phyloP scores from a whole-genome alignment of 164 flowering plant species.

The Houttuynia cordata region DNA sequence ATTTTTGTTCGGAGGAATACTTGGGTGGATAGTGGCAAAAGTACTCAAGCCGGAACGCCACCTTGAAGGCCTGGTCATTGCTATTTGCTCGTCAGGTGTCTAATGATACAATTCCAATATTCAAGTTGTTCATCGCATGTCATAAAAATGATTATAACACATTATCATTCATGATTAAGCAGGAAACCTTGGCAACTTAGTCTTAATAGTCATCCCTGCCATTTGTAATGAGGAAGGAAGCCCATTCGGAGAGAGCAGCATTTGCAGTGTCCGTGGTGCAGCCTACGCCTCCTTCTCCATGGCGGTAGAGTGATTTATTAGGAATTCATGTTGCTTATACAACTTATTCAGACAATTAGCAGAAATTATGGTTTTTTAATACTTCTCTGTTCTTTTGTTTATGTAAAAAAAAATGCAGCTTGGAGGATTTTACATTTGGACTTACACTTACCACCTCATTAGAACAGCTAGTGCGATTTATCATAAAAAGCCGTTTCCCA shows the following conservation, averaged over 20 bases:
- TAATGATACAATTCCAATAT: not conserved
- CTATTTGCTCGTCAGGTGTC: constrained; percentile 69
- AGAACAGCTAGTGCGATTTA: constrained; percentile 25
- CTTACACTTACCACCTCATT: constrained; percentile 61
- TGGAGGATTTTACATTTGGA: constrained; percentile 90
- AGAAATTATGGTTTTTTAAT: not conserved
- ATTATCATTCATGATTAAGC: not conserved
- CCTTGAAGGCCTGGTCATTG: constrained; percentile 67
- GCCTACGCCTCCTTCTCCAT: constrained; percentile 91
- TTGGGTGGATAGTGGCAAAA: constrained; percentile 82
- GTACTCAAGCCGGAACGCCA: constrained; percentile 55
- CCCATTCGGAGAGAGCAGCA: constrained; percentile 48
- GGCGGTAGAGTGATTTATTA: constrained; percentile 47
- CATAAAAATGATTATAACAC: too few relatives aligned
- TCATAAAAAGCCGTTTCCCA: constrained; percentile 18
- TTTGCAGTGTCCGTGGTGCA: constrained; percentile 46
- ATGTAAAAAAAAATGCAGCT: constrained; percentile 36
- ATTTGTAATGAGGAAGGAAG: constrained; percentile 62
- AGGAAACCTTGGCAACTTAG: constrained; percentile 87
- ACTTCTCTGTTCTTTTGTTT: not conserved
- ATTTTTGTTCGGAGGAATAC: constrained; percentile 58
- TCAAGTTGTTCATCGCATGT: not conserved
- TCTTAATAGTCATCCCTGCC: constrained; percentile 69
- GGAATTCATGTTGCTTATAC: not conserved
- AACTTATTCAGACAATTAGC: not conserved